Base-by-base conservation (phyloP, 108 stramenopile genomes). In the Aurantiochytrium sp. region DNA sequence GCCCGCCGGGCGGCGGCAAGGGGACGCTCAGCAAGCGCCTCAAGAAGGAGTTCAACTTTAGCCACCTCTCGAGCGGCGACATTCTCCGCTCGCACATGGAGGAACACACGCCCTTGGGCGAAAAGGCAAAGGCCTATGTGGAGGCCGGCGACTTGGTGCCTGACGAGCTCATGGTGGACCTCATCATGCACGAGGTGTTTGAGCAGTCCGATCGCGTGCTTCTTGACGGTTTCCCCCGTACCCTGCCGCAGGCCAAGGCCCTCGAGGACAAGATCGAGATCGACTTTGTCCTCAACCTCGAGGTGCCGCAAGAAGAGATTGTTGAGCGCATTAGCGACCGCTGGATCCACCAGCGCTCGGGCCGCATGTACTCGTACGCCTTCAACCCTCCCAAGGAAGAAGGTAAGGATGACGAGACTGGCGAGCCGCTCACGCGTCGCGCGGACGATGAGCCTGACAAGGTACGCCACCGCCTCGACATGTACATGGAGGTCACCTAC, bases 1-100 rank as follows among this genome's bases (percentile, higher is more conserved):
- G 97, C 49, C 96, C 97, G 87, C 97, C 98, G 5, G 99, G 99
- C 28, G 97, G 98, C 19, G 99, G 99, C 3, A 99, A 99, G 89
- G 99, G 99, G 58, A 99, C 99, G 19, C 97, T 98, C 43, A 94
- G 95, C 4, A 94, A 93, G 43, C 97, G 97, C 83, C 96, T 99
- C 89, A 89, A 98, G 23, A 92, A 93, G 45, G 93, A 92, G 90
- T 93, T 94, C 44, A 43, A 28, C 76, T 97, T 98, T 89, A 91
- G 93, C 42, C 98, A 99, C 91, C 89, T 99, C 44, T 97, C 96
- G 44, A 97, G 97, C 8, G 99, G 99, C 0, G 98, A 99, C 94
- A 83, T 98, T 25, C 95, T 99, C 73, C 93, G 99, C n/a, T 92
- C 93, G 72, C 96, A 98, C 89, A 96, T 98, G 6, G 91, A 94